Evolutionary conservation across 805 yeast genomes (phyloP), one percentile per base, ranked within the genome.

Genomic region (Saccharomycopsis lassenensis): DNA sequence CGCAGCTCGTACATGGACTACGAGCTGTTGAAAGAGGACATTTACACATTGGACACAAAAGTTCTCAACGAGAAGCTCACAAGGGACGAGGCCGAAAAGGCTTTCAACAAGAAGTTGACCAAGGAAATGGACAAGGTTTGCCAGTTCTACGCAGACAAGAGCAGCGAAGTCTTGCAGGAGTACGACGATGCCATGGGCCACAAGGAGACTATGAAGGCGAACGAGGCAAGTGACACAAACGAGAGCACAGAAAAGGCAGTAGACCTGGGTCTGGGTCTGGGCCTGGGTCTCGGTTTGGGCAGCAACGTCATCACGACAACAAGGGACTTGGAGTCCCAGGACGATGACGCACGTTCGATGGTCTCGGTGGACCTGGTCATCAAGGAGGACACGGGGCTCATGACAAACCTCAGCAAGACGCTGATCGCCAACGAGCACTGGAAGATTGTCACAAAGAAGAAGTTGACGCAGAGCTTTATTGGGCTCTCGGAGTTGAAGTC

Each of bases 401-500:
- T 22, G 30, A 30, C 26, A 17, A 24, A 22, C 31, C 35, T 15
- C 16, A 21, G 24, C 15, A 16, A 33, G 7, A 12, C 12, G 5
- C 19, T 4, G 10, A n/a, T 26, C 23, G 18, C 21, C 7, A 18
- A 21, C 4, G 23, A 35, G 12, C n/a, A 23, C 10, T 21, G 12
- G 12, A 22, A 25, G 4, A 22, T 26, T 14, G 6, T 10, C 18
- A 10, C n/a, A 11, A 80, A 77, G 56, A 77, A 77, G 49, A 62
- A 86, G 40, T 55, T 79, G 6, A 65, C 75, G 29, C 69, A 77
- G 3, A 58, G 75, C 28, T 89, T 74, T 59, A 89, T 89, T 3
- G 62, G 71, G 14, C 61, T 86, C 15, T 78, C 87, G 5, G 97
- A 89, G 56, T 65, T 89, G 46, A 75, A 80, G 48, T 83, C 94